These are phyloP conservation scores for Bjerkandera adusta DNA, from an alignment of 1,284 basidiomycete species.

Conservation along the genomic window DNA sequence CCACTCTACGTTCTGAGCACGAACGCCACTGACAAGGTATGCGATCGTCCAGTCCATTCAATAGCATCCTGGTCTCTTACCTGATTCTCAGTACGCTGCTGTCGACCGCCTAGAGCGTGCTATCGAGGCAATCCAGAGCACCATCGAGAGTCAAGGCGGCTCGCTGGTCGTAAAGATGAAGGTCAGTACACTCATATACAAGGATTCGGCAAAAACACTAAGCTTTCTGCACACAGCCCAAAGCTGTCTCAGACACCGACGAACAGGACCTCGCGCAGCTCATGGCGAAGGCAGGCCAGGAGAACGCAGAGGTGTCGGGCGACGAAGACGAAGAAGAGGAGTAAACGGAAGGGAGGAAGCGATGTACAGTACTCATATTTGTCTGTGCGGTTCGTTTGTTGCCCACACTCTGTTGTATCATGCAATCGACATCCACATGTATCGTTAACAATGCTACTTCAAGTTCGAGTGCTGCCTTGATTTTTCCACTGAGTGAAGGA, in stretches of 20 bases:
- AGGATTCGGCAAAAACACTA: too few relatives aligned
- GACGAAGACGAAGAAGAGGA: conserved; percentile 85
- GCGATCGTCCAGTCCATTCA: conserved; percentile 8
- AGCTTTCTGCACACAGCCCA: conserved; percentile 57
- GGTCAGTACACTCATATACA: conserved; percentile 49
- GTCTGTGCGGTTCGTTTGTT: neutral
- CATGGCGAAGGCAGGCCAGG: conserved; percentile 89
- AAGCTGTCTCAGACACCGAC: conserved; percentile 95
- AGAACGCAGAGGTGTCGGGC: conserved; percentile 93
- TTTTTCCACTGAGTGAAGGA: too few relatives aligned
- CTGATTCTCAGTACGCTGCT: conserved; percentile 64
- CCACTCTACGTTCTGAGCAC: conserved; percentile 95
- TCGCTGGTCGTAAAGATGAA: conserved; percentile 95
- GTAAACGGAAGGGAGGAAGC: neutral
- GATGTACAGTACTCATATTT: neutral
- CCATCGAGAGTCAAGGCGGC: conserved; percentile 85
- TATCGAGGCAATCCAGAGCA: conserved; percentile 85
- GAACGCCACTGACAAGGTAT: conserved; percentile 94
- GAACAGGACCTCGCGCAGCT: conserved; percentile 93
- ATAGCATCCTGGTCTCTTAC: conserved; percentile 5
- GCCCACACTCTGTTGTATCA: conserved; percentile 8
- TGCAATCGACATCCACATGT: conserved; percentile 7
- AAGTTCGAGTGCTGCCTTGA: too few relatives aligned
- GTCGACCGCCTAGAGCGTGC: conserved; percentile 93
- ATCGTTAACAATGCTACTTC: conserved; percentile 5